phyloP scores from a whole-genome alignment of 1,284 basidiomycete species.

The Tilletia horrida region DNA sequence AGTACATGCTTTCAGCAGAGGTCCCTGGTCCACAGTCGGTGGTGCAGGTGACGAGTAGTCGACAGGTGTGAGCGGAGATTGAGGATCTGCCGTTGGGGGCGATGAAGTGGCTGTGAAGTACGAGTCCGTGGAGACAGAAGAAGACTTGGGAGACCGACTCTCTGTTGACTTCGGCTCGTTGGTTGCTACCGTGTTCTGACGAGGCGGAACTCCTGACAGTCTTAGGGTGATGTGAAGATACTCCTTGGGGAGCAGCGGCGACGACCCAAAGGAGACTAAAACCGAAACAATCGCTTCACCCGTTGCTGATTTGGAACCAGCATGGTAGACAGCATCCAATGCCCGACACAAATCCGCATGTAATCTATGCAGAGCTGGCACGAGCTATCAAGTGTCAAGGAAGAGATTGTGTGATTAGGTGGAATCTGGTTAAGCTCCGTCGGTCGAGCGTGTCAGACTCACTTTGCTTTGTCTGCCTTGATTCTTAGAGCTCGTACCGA shows the following conservation, averaged over 20 bases:
- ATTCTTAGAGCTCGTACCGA: too few species aligned
- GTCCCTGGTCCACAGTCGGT: too few species aligned
- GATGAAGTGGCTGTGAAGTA: too few species aligned
- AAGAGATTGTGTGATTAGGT: background rate
- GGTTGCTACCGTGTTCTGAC: too few species aligned
- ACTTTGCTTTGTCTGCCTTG: background rate
- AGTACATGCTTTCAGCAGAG: background rate
- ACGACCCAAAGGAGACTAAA: conserved; percentile 4
- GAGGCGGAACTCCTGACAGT: background rate
- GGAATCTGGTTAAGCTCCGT: too few species aligned
- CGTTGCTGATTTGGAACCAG: background rate
- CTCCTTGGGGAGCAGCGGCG: background rate
- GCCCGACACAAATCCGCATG: background rate
- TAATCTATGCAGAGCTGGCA: background rate
- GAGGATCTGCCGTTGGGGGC: too few species aligned
- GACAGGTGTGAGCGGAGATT: too few species aligned
- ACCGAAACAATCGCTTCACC: background rate
- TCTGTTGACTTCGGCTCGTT: too few species aligned
- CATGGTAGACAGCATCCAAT: conserved; percentile 4
- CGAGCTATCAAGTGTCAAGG: background rate
- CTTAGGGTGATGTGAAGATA: conserved; percentile 2
- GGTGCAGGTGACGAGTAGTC: too few species aligned
- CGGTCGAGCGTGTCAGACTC: background rate
- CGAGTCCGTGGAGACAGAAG: too few species aligned
- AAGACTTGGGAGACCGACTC: too few species aligned